Evolutionary conservation across 371 early-diverging fungal genomes (phyloP).

Genomic region (Rhizopus microsporus): DNA sequence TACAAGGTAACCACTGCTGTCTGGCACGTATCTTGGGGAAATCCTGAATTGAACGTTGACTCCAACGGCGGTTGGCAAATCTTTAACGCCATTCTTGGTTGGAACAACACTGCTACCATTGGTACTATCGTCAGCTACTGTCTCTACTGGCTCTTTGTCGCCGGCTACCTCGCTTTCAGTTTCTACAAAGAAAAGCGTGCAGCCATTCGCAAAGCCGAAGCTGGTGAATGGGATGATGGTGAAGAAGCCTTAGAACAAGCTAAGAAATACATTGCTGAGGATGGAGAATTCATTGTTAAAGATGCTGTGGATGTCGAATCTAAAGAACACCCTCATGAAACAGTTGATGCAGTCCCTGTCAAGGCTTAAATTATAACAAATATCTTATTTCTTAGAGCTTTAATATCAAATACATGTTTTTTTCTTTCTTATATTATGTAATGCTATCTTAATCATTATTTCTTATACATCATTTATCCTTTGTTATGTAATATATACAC

Average conservation of each 20-base stretch:
- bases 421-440: no score
- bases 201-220: slow-evolving; percentile 36
- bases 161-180: slow-evolving; percentile 48
- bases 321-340: slow-evolving; percentile 5
- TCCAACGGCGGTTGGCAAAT: slow-evolving; percentile 53
- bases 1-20: slow-evolving; percentile 40
- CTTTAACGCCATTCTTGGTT: slow-evolving; percentile 76
- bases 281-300: slow-evolving; percentile 24
- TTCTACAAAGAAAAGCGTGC: slow-evolving; percentile 37
- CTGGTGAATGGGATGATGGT: slow-evolving; percentile 33
- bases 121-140: slow-evolving; percentile 74
- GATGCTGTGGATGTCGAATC: slow-evolving; percentile 10
- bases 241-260: slow-evolving; percentile 35
- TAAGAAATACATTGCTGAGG: slow-evolving; percentile 22
- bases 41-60: slow-evolving; percentile 25
- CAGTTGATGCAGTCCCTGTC: not conserved
- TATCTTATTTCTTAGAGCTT: no score
- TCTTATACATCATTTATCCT: no score
- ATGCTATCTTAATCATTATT: no score
- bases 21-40: slow-evolving; percentile 46
- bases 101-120: slow-evolving; percentile 73
- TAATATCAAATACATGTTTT: no score
- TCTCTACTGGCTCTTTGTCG: slow-evolving; percentile 71
- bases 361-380: slow-evolving; percentile 6
- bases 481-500: no score